Evolutionary conservation across 139 green algal species (phyloP).

Genomic region (Pseudopediastrum boryanum): DNA sequence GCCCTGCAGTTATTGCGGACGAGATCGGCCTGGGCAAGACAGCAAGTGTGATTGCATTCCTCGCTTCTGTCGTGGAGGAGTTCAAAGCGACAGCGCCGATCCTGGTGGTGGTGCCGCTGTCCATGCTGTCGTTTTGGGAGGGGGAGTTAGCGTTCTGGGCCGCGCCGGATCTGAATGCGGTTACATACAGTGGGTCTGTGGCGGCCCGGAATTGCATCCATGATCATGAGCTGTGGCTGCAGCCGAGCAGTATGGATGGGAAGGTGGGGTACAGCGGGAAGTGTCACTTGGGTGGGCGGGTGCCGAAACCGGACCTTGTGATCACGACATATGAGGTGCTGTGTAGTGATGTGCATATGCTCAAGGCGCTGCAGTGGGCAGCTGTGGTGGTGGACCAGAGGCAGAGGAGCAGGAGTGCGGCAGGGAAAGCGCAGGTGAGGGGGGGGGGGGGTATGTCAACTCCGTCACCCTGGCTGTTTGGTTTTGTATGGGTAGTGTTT

Average conservation of each 20-base stretch:
- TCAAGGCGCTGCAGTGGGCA: slow-evolving; percentile 62
- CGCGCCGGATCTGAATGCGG: slow-evolving; percentile 42
- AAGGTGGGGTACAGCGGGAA: slow-evolving; percentile 28
- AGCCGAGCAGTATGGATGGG: slow-evolving; percentile 65
- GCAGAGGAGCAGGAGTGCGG: slow-evolving; percentile 45
- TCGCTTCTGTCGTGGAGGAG: slow-evolving; percentile 57
- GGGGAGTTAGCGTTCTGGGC: slow-evolving; percentile 64
- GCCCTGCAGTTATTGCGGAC: slow-evolving; percentile 70
- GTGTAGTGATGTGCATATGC: slow-evolving; percentile 20
- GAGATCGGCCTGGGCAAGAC: slow-evolving; percentile 83
- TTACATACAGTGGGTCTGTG: slow-evolving; percentile 63
- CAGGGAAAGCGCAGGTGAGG: slow-evolving; percentile 51
- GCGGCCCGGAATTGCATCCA: slow-evolving; percentile 60
- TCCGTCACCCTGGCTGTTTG: too few relatives aligned
- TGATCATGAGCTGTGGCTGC: slow-evolving; percentile 85
- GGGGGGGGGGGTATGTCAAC: too few relatives aligned
- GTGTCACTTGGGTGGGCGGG: slow-evolving; percentile 1
- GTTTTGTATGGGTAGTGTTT: too few relatives aligned
- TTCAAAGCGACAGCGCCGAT: slow-evolving; percentile 60
- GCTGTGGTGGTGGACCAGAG: slow-evolving; percentile 76
- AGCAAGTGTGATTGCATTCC: slow-evolving; percentile 65
- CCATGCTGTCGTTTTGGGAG: slow-evolving; percentile 72
- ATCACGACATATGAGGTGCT: slow-evolving; percentile 73
- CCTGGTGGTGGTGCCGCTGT: slow-evolving; percentile 68
- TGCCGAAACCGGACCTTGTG: slow-evolving; percentile 80